phyloP scores from a whole-genome alignment of 306 rosid genomes.

The Crotalaria pallida region DNA sequence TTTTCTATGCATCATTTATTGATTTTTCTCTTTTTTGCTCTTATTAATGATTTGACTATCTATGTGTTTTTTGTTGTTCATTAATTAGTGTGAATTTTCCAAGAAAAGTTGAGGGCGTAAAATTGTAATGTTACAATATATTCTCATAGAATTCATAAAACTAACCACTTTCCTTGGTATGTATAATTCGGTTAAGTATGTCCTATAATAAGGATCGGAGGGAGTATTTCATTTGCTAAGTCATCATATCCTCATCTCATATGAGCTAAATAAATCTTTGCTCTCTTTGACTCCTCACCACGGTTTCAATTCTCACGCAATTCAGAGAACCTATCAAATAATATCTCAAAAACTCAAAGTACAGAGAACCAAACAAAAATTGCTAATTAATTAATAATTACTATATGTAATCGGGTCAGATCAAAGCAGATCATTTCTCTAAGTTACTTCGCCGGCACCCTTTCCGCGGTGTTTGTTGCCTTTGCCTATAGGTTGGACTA shows the following conservation, averaged over 20 bases:
- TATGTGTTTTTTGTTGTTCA: too few species aligned
- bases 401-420: not conserved
- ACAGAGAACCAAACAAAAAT: not conserved
- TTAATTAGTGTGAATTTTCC: too few species aligned
- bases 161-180: too few species aligned
- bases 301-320: constrained; percentile 5
- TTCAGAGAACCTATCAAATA: constrained; percentile 15
- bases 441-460: constrained; percentile 10
- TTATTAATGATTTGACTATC: too few species aligned
- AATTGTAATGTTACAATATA: too few species aligned
- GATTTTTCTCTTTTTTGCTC: too few species aligned
- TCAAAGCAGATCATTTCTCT: not conserved
- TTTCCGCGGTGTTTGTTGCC: not conserved
- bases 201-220: too few species aligned
- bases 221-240: not conserved
- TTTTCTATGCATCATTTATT: too few species aligned
- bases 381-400: too few species aligned
- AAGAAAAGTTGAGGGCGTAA: too few species aligned
- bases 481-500: not conserved
- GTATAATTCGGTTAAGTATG: too few species aligned
- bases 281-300: constrained; percentile 16
- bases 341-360: not conserved
- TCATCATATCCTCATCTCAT: not conserved
- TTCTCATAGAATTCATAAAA: too few species aligned
- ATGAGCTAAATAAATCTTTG: not conserved